These are phyloP conservation scores for Auriculariales sp. DNA, from an alignment of 768 basidiomycete species.

Conservation along the genomic window DNA sequence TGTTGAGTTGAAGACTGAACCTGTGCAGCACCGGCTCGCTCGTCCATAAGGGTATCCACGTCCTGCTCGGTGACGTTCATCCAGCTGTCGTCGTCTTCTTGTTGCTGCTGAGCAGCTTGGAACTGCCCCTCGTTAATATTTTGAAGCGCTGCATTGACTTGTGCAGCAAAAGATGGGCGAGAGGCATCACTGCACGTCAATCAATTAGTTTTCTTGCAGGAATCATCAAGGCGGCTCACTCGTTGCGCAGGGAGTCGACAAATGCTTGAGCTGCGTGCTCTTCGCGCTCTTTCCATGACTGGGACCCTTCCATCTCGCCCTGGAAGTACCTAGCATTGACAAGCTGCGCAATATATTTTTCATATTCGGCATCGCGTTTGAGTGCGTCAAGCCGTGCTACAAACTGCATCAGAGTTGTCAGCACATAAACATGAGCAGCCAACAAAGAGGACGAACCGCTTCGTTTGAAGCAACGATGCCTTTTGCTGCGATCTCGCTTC, in stretches of 20 bases:
- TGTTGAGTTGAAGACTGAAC: slow-evolving; percentile 7
- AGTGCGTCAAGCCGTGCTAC: slow-evolving; percentile 55
- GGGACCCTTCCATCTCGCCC: slow-evolving; percentile 62
- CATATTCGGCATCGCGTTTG: slow-evolving; percentile 51
- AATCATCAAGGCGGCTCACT: slow-evolving; percentile 33
- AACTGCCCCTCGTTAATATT: slow-evolving; percentile 19
- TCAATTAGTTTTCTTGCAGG: not conserved
- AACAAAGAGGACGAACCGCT: not conserved
- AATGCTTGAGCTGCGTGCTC: slow-evolving; percentile 54
- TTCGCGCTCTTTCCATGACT: slow-evolving; percentile 61
- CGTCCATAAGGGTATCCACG: slow-evolving; percentile 60
- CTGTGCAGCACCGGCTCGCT: slow-evolving; percentile 11
- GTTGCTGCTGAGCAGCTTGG: slow-evolving; percentile 12
- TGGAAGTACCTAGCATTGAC: slow-evolving; percentile 59
- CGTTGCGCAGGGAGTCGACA: slow-evolving; percentile 41
- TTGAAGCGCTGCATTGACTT: slow-evolving; percentile 50
- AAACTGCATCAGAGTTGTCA: slow-evolving; percentile 21
- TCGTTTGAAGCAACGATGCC: slow-evolving; percentile 31
- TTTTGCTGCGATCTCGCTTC: slow-evolving; percentile 24
- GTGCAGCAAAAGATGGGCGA: slow-evolving; percentile 61
- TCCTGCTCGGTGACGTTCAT: slow-evolving; percentile 61
- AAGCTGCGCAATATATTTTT: slow-evolving; percentile 55
- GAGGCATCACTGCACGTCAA: slow-evolving; percentile 30
- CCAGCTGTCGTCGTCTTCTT: slow-evolving; percentile 78
- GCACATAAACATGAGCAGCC: not conserved